These are phyloP conservation scores for Vaccinium macrocarpon DNA, from an alignment of 148 eudicot species.

Conservation along the genomic window DNA sequence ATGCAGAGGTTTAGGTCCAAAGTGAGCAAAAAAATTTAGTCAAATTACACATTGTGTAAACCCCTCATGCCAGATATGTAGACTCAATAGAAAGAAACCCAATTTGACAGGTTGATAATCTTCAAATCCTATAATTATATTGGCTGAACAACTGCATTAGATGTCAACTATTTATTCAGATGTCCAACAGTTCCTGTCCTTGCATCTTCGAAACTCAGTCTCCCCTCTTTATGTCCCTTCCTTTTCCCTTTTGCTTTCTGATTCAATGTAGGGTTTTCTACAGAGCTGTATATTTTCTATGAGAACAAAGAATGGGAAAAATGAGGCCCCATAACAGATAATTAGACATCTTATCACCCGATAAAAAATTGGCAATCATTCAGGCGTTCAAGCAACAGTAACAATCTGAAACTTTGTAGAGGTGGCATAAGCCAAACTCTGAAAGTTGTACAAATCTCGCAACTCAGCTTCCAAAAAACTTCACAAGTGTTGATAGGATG, in stretches of 20 bases:
- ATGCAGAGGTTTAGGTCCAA: neutral
- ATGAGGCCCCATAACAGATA: neutral
- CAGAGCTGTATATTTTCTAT: neutral
- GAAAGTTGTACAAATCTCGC: neutral
- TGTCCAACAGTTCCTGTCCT: neutral
- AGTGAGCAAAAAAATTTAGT: neutral
- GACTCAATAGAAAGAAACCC: neutral
- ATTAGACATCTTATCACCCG: neutral
- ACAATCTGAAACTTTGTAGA: neutral
- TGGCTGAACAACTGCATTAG: neutral
- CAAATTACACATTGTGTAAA: neutral
- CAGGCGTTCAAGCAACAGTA: neutral
- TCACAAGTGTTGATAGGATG: neutral
- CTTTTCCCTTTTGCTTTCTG: neutral
- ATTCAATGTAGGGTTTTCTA: neutral
- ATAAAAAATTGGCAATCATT: neutral
- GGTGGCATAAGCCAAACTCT: neutral
- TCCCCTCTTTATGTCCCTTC: neutral
- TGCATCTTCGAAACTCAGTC: neutral
- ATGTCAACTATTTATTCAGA: conserved; percentile 1
- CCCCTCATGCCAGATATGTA: neutral
- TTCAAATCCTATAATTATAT: neutral
- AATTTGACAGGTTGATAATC: neutral
- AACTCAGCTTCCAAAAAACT: neutral
- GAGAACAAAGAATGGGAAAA: neutral